Evolutionary conservation across 2,329 filamentous ascomycete genomes (phyloP).

Genomic region (Capronia americana): DNA sequence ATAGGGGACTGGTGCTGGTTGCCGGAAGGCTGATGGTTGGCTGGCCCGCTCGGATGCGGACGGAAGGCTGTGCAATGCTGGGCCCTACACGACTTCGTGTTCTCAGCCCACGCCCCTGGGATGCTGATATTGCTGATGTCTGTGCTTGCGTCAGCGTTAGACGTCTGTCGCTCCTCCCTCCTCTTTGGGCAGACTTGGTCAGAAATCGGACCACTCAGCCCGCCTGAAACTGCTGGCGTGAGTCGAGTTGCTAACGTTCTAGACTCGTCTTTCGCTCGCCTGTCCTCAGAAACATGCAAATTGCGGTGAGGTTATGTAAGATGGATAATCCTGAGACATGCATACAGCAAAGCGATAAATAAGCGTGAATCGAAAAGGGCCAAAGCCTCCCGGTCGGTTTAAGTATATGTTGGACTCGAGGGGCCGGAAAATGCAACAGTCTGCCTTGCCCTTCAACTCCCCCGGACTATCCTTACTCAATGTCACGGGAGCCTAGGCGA

Average conservation of each 20-base stretch:
- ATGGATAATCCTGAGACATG: conserved; percentile 24
- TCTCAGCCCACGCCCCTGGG: not conserved
- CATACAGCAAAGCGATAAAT: conserved; percentile 20
- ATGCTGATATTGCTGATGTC: conserved; percentile 25
- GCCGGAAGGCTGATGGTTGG: conserved; percentile 26
- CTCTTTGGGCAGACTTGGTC: conserved; percentile 13
- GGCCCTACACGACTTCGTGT: not conserved
- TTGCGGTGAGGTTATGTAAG: conserved; percentile 28
- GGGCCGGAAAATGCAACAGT: not conserved
- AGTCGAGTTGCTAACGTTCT: conserved; percentile 1
- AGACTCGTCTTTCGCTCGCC: conserved; percentile 14
- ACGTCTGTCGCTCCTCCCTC: conserved; percentile 17
- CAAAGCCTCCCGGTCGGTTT: not conserved
- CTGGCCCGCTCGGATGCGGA: conserved; percentile 30
- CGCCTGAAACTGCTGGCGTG: conserved; percentile 14
- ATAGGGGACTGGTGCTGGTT: conserved; percentile 8
- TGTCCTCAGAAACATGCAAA: conserved; percentile 4
- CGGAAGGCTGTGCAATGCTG: conserved; percentile 28
- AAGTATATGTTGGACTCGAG: conserved; percentile 7
- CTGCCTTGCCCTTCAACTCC: conserved; percentile 9
- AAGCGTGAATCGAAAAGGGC: conserved; percentile 2
- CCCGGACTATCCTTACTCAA: not conserved
- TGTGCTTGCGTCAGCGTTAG: conserved; percentile 32
- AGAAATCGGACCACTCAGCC: conserved; percentile 17
- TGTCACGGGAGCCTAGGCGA: not conserved